These are phyloP conservation scores for Aspergillus panamensis DNA, from an alignment of 495 filamentous ascomycete genomes.

Conservation along the genomic window DNA sequence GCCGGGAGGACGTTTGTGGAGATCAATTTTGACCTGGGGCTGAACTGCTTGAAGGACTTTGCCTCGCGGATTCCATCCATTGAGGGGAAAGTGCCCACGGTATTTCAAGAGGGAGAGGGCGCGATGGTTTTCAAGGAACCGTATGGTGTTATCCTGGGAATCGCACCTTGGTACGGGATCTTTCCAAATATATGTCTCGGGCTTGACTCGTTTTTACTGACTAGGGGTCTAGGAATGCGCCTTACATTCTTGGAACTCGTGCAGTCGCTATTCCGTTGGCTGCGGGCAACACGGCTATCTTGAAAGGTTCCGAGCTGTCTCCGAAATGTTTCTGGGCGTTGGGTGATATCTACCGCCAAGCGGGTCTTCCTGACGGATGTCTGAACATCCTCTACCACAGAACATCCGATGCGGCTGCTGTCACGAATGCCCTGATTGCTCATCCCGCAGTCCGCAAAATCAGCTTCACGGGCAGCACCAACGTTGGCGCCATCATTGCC, in stretches of 20 bases:
- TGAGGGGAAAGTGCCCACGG: slow-evolving; percentile 58
- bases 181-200: background rate
- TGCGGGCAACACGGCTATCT: slow-evolving; percentile 70
- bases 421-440: slow-evolving; percentile 56
- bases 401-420: slow-evolving; percentile 48
- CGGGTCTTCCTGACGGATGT: slow-evolving; percentile 62
- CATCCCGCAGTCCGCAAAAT: slow-evolving; percentile 57
- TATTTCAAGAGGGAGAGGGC: slow-evolving; percentile 50
- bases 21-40: slow-evolving; percentile 62
- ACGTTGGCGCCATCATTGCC: slow-evolving; percentile 54
- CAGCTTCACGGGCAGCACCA: slow-evolving; percentile 60
- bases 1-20: slow-evolving; percentile 46
- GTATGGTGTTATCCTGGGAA: slow-evolving; percentile 73
- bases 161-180: slow-evolving; percentile 72
- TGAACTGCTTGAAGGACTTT: slow-evolving; percentile 63
- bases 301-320: slow-evolving; percentile 75
- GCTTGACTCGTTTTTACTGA: background rate
- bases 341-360: slow-evolving; percentile 64
- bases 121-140: slow-evolving; percentile 77
- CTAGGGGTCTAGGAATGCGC: slow-evolving; percentile 51
- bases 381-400: slow-evolving; percentile 55
- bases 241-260: slow-evolving; percentile 62
- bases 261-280: slow-evolving; percentile 73
- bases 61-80: slow-evolving; percentile 62
- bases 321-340: slow-evolving; percentile 74